A percentile compares a stretch with the other conserved stretches of the same genome.
phyloP scores from a whole-genome alignment of 257 asterid genomes.

The Solanum pimpinellifolium region DNA sequence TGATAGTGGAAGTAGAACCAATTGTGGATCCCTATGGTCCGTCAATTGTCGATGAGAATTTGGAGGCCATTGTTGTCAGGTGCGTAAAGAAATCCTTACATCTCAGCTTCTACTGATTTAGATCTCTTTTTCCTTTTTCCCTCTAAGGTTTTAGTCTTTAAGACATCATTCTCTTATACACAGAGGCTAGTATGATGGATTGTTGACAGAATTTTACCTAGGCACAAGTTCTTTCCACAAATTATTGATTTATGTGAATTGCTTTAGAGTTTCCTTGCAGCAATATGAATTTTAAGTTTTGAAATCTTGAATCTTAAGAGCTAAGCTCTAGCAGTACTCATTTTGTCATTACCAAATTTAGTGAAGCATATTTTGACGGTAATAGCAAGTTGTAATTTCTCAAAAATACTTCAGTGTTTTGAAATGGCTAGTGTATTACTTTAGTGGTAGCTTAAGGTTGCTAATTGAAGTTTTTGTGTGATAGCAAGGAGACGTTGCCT shows the following conservation, averaged over 20 bases:
- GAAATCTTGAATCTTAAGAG: not conserved
- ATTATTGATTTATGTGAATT: not conserved
- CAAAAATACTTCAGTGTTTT: not conserved
- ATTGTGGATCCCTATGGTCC: conserved; percentile 90
- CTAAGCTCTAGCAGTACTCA: not conserved
- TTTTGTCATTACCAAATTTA: not conserved
- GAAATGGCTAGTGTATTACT: not conserved
- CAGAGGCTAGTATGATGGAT: not conserved
- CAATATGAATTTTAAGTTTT: not conserved
- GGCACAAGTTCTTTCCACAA: not conserved
- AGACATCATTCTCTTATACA: not conserved
- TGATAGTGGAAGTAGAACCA: conserved; percentile 67
- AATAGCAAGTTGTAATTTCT: not conserved
- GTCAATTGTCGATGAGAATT: conserved; percentile 55
- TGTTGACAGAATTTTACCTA: not conserved
- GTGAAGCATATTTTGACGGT: not conserved
- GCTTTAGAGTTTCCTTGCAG: not conserved
- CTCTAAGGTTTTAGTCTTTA: not conserved
- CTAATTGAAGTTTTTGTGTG: conserved; percentile 13
- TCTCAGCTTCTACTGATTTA: not conserved
- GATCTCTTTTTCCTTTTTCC: not conserved
- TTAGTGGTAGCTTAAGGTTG: not conserved
- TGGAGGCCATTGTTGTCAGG: conserved; percentile 97
- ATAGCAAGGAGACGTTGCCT: conserved; percentile 76
- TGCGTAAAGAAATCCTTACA: not conserved